Percentiles rank a stretch among this genome's conserved stretches.
Conservation (phyloP, 2,329 filamentous ascomycete genomes). For the Amylocarpus encephaloides region DNA sequence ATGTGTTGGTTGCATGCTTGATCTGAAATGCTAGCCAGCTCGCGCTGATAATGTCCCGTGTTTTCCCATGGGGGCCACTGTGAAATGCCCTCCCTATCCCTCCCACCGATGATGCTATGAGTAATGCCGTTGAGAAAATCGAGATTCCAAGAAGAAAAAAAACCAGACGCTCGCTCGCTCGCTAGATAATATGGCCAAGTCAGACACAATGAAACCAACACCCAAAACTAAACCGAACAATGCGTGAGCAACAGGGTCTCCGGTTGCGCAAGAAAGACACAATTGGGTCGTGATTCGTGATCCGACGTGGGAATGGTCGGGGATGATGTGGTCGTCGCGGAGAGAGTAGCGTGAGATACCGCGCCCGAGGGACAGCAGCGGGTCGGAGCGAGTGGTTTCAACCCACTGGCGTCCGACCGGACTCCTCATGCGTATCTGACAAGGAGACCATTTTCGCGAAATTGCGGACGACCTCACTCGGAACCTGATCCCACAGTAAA, state of each 20-base stretch:
- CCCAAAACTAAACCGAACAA: conserved; percentile 14
- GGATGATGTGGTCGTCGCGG: conserved; percentile 7
- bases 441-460: conserved; percentile 89
- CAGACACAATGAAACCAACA: conserved; percentile 24
- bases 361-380: conserved; percentile 1
- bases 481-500: conserved; percentile 90
- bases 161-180: conserved; percentile 30
- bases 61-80: conserved; percentile 2
- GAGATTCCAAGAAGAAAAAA: conserved; percentile 30
- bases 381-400: conserved; percentile 9
- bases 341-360: conserved; percentile 7
- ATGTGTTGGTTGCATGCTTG: conserved; percentile 6
- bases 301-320: conserved; percentile 9
- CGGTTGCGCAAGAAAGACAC: conserved; percentile 25
- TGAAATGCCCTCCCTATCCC: conserved; percentile 6
- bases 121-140: conserved; percentile 15
- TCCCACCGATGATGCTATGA: conserved; percentile 13
- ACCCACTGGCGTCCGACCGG: conserved; percentile 19
- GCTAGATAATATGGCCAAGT: conserved; percentile 23
- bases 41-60: conserved; percentile 11
- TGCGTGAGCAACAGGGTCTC: conserved; percentile 46
- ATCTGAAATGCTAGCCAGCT: conserved; percentile 8
- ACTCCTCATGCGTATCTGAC: conserved; percentile 42
- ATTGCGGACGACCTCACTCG: conserved; percentile 81
- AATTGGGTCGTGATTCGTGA: conserved; percentile 20